Evolutionary conservation across 169 alveolate species (phyloP).

Genomic region (Plasmodium falciparum): DNA sequence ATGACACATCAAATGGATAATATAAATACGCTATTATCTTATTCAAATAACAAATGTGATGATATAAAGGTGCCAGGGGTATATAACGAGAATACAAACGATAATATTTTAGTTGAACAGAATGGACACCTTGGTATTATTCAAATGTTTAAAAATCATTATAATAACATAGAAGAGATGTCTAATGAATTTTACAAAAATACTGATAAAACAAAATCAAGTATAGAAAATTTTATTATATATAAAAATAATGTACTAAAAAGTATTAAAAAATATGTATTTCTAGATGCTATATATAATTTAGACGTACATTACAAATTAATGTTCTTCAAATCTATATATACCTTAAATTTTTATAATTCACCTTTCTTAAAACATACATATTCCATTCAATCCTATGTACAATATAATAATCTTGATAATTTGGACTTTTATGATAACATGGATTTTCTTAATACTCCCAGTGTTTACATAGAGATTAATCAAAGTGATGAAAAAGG

Average conservation of each 20-base stretch:
- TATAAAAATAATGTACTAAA: slow-evolving; percentile 56
- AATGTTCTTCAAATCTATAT: slow-evolving; percentile 62
- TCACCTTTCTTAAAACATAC: slow-evolving; percentile 39
- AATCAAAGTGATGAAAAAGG: background rate
- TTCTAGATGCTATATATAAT: slow-evolving; percentile 44
- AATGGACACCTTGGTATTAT: slow-evolving; percentile 8
- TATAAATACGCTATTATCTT: background rate
- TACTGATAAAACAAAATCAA: slow-evolving; percentile 9
- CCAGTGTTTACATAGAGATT: slow-evolving; percentile 11
- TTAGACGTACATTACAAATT: slow-evolving; percentile 47
- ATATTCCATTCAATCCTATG: slow-evolving; percentile 18
- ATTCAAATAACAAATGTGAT: background rate
- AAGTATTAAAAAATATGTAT: slow-evolving; percentile 57
- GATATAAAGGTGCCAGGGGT: background rate
- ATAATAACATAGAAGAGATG: slow-evolving; percentile 28
- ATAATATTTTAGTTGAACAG: background rate
- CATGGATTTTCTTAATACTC: slow-evolving; percentile 35
- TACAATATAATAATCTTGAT: slow-evolving; percentile 10
- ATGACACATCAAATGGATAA: too few species aligned
- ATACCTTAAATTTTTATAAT: slow-evolving; percentile 61
- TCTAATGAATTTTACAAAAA: slow-evolving; percentile 36
- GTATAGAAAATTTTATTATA: slow-evolving; percentile 25
- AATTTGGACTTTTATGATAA: slow-evolving; percentile 30
- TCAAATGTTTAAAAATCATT: slow-evolving; percentile 56
- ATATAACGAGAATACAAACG: background rate